Percentiles rank a stretch among this genome's conserved stretches.
These are phyloP conservation scores for Trichoderma guizhouense DNA, from an alignment of 2,329 filamentous ascomycete genomes.

Conservation along the genomic window DNA sequence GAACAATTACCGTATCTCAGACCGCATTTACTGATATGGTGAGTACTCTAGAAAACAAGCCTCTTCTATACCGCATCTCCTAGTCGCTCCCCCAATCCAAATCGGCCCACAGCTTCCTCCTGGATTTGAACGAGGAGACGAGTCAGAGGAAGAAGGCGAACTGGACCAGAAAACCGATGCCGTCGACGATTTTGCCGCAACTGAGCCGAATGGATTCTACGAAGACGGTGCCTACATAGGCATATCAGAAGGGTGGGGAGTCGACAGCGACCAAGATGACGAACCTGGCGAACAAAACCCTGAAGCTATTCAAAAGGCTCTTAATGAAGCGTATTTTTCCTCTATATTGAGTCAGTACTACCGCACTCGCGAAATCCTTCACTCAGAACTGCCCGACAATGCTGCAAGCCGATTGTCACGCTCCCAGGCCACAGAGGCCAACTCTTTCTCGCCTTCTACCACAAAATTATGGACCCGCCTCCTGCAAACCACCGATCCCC, in stretches of 20 bases:
- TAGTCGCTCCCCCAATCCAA: constrained; percentile 59
- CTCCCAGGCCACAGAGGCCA: constrained; percentile 54
- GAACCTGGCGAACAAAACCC: constrained; percentile 27
- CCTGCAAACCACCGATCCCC: constrained; percentile 52
- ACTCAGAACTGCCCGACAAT: constrained; percentile 50
- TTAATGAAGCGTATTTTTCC: constrained; percentile 65
- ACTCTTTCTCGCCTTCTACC: constrained; percentile 49
- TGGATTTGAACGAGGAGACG: constrained; percentile 30
- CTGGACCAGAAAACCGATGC: constrained; percentile 44
- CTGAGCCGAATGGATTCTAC: constrained; percentile 64
- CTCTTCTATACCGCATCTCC: constrained; percentile 66
- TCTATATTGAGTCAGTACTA: constrained; percentile 64
- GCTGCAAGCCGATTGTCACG: constrained; percentile 51
- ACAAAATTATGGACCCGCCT: constrained; percentile 51
- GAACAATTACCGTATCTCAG: constrained; percentile 6
- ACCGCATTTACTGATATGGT: constrained; percentile 46
- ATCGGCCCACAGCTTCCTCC: constrained; percentile 50
- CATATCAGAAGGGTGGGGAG: constrained; percentile 41
- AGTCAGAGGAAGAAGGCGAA: constrained; percentile 33
- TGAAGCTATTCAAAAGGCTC: constrained; percentile 35
- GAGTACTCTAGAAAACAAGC: constrained; percentile 67
- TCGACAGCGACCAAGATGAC: constrained; percentile 30
- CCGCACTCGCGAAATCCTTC: constrained; percentile 60
- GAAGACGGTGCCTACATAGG: constrained; percentile 77
- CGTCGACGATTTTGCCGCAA: constrained; percentile 36